Percentiles rank a stretch among this genome's conserved stretches.
These are phyloP conservation scores for Teratosphaeria viscida DNA, from an alignment of 2,329 filamentous ascomycete species.

Conservation along the genomic window DNA sequence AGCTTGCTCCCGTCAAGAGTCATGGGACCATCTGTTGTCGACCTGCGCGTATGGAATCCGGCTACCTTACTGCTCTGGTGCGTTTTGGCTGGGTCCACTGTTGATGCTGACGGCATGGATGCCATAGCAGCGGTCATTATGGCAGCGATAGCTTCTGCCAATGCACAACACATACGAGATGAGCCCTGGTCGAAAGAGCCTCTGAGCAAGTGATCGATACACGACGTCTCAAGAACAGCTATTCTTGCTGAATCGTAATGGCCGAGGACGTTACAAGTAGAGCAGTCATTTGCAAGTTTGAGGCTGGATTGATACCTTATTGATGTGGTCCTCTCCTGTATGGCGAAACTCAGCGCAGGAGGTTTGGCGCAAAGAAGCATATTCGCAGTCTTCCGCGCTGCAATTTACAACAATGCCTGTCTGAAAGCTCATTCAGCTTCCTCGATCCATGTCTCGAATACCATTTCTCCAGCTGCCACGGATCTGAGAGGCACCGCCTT, in stretches of 20 bases:
- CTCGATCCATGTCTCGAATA: conserved; percentile 61
- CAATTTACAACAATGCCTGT: not conserved
- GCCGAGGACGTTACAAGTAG: not conserved
- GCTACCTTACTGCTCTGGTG: no score
- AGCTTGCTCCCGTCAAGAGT: not conserved
- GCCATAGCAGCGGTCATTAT: no score
- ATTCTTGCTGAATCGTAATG: no score
- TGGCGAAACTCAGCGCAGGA: not conserved
- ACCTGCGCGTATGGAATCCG: no score
- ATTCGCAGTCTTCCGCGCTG: not conserved
- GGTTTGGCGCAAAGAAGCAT: not conserved
- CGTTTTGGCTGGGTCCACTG: no score
- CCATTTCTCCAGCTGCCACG: conserved; percentile 54
- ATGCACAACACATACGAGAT: no score
- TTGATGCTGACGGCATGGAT: no score
- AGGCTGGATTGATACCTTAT: not conserved
- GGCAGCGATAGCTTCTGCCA: no score
- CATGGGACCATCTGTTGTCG: not conserved
- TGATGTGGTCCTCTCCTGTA: not conserved
- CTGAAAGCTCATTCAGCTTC: not conserved
- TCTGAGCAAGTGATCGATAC: no score
- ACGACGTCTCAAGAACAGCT: no score
- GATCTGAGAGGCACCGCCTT: conserved; percentile 42
- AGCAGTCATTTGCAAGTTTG: not conserved
- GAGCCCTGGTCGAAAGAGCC: no score